Evolutionary conservation across 2,329 filamentous ascomycete species (phyloP).

Genomic region (Leptographium radiaticola): DNA sequence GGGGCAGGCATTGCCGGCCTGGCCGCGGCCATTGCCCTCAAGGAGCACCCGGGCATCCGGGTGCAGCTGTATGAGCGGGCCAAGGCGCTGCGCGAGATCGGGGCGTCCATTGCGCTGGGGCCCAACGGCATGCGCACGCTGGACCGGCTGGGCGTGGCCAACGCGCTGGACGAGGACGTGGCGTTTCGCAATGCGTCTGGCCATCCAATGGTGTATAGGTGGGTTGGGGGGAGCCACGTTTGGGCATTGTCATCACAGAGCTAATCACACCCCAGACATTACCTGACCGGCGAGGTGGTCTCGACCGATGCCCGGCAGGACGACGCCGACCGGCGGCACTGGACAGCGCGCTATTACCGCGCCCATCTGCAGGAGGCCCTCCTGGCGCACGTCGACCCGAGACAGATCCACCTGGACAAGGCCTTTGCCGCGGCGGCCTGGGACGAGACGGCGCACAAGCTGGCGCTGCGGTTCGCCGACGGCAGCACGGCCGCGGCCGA

Average conservation of each 20-base stretch:
- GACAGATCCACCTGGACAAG: slow-evolving; percentile 30
- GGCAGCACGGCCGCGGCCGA: slow-evolving; percentile 29
- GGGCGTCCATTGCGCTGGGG: slow-evolving; percentile 23
- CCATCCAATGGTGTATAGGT: slow-evolving; percentile 32
- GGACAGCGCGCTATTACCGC: slow-evolving; percentile 32
- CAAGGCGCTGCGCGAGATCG: neutral
- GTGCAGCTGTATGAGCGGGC: slow-evolving; percentile 27
- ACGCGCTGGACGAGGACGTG: slow-evolving; percentile 27
- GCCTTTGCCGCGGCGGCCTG: slow-evolving; percentile 22
- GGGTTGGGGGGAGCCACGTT: slow-evolving; percentile 6
- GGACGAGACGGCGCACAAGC: slow-evolving; percentile 14
- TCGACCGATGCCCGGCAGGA: slow-evolving; percentile 28
- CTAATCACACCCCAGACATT: slow-evolving; percentile 20
- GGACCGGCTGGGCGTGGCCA: slow-evolving; percentile 33
- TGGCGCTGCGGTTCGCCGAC: slow-evolving; percentile 32
- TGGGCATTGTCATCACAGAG: no score
- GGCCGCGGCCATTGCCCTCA: slow-evolving; percentile 19
- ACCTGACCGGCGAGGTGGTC: slow-evolving; percentile 29
- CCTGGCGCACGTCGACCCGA: slow-evolving; percentile 27
- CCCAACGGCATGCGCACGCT: slow-evolving; percentile 40
- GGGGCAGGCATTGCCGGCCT: slow-evolving; percentile 20
- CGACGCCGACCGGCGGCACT: slow-evolving; percentile 22
- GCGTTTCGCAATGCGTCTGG: slow-evolving; percentile 27
- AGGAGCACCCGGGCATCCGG: slow-evolving; percentile 8
- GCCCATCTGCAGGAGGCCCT: slow-evolving; percentile 36